Conservation (phyloP, 192 early-diverging fungal genomes). For the Coemansia sp. region DNA sequence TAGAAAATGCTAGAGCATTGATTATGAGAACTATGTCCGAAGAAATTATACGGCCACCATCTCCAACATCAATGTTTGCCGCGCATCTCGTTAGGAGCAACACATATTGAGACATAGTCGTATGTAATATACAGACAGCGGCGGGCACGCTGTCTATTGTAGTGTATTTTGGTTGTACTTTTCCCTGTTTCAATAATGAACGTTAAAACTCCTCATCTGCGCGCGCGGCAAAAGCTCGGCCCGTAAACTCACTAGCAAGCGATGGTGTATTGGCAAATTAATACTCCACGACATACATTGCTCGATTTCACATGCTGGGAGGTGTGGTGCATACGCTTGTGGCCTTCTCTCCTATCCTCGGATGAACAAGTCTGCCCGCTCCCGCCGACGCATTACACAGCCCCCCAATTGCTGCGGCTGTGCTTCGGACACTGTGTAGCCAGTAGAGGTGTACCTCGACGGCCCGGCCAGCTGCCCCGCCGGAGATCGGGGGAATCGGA, state of each 20-base stretch:
- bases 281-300: background rate
- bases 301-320: slow-evolving; percentile 1
- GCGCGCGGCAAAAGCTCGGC: background rate
- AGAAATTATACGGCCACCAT: background rate
- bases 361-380: background rate
- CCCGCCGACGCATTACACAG: background rate
- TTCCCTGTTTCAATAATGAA: background rate
- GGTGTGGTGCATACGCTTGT: background rate
- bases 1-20: too few species aligned
- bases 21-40: background rate
- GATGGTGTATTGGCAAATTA: background rate
- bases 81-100: background rate
- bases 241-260: background rate
- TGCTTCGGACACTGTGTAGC: background rate
- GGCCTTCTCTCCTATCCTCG: background rate
- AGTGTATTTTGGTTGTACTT: background rate
- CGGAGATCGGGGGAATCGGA: slow-evolving; percentile 9
- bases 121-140: too few species aligned
- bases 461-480: background rate
- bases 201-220: background rate
- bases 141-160: too few species aligned
- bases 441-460: background rate
- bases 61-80: background rate
- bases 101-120: background rate
- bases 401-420: background rate